Evolutionary conservation across 2,329 filamentous ascomycete species (phyloP).

Genomic region (Fragosphaeria purpurea): DNA sequence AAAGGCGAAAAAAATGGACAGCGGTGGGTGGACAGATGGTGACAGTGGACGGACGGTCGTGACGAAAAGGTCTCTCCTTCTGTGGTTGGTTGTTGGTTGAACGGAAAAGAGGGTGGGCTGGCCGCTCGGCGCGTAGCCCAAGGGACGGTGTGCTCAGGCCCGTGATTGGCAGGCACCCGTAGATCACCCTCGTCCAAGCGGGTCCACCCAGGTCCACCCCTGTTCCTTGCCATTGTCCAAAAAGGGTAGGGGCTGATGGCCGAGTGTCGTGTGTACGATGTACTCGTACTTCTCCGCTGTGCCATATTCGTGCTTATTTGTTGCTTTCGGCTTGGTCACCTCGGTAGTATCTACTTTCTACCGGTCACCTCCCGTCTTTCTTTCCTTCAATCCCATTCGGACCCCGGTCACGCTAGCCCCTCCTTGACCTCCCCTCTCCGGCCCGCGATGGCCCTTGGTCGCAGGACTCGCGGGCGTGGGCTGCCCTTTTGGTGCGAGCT

Average conservation of each 20-base stretch:
- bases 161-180: slow-evolving; percentile 2
- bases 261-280: no score
- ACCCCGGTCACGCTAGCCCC: neutral
- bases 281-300: no score
- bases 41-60: neutral
- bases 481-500: no score
- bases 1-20: neutral
- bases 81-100: neutral
- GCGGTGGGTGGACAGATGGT: neutral
- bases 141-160: slow-evolving; percentile 1
- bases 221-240: neutral
- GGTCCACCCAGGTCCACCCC: neutral
- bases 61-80: neutral
- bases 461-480: no score
- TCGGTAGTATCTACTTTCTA: no score
- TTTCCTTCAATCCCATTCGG: neutral
- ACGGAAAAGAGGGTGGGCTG: neutral
- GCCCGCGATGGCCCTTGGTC: slow-evolving; percentile 1
- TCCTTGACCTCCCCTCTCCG: neutral
- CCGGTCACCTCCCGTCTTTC: neutral
- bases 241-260: neutral
- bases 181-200: neutral
- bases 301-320: no score
- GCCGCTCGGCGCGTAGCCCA: slow-evolving; percentile 3
- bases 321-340: no score